Conservation (phyloP, 257 asterid species). For the Solanum pennellii region DNA sequence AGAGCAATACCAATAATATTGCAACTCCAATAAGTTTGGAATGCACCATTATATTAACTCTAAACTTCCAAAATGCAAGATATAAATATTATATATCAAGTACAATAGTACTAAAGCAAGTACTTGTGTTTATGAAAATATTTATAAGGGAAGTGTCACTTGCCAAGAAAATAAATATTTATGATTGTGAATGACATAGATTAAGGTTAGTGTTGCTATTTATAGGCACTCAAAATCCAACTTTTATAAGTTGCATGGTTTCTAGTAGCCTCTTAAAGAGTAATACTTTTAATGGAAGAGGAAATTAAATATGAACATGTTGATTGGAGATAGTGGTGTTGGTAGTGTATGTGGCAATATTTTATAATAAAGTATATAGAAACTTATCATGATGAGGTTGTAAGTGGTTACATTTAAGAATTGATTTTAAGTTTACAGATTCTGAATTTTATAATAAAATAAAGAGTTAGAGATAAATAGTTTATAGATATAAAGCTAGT, state of each 20-base stretch:
- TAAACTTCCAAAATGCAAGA: background rate
- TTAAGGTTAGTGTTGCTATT: constrained; percentile 14
- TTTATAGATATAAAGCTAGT: background rate
- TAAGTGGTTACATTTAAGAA: too few relatives aligned
- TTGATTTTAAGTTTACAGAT: fast-evolving
- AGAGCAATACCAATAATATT: constrained; percentile 23
- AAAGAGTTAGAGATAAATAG: background rate
- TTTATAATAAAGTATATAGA: background rate
- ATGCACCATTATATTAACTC: constrained; percentile 21
- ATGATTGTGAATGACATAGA: background rate
- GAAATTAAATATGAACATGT: background rate
- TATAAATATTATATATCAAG: background rate
- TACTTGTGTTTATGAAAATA: background rate
- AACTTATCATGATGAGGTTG: background rate
- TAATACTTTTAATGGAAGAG: background rate
- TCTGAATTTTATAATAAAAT: background rate
- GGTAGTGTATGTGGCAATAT: background rate
- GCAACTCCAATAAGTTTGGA: constrained; percentile 23
- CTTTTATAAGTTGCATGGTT: constrained; percentile 25
- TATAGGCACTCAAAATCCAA: constrained; percentile 31
- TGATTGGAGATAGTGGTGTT: constrained; percentile 3
- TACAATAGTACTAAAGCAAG: background rate
- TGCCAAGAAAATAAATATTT: background rate
- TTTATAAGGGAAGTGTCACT: background rate
- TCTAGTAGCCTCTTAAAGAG: constrained; percentile 27